These are phyloP conservation scores for Rhododendron simsii DNA, from an alignment of 148 eudicot species.

Conservation along the genomic window DNA sequence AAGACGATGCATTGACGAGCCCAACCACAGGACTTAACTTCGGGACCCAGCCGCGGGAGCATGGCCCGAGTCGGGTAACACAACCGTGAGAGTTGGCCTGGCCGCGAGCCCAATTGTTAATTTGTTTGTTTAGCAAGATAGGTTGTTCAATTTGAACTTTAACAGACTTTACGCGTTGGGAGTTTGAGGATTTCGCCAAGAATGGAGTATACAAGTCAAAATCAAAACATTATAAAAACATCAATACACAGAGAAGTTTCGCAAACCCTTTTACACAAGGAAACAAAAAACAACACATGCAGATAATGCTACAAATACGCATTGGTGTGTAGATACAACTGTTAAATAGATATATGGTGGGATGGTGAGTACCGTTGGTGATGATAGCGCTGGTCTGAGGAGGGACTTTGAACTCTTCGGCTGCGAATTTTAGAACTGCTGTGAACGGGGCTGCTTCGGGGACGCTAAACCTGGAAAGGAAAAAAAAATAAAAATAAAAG, in stretches of 20 bases:
- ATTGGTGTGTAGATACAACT: neutral
- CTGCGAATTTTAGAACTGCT: slow-evolving; percentile 89
- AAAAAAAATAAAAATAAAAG: neutral
- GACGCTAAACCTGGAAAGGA: slow-evolving; percentile 65
- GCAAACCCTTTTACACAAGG: no score
- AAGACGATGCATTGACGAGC: neutral
- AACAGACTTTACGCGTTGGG: neutral
- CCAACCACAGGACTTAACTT: no score
- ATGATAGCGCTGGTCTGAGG: slow-evolving; percentile 98
- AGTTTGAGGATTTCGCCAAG: neutral
- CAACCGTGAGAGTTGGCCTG: neutral
- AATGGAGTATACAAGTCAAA: neutral
- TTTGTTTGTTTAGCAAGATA: neutral
- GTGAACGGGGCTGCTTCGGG: slow-evolving; percentile 97
- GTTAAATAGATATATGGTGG: no score
- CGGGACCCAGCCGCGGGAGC: no score
- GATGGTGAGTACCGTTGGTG: slow-evolving; percentile 58
- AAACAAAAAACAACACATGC: neutral
- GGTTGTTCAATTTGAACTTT: neutral
- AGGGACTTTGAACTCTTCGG: slow-evolving; percentile 99
- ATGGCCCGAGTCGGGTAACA: neutral
- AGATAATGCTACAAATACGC: neutral
- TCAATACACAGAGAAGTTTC: neutral
- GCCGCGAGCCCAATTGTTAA: neutral
- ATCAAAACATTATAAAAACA: neutral